Percentiles rank a stretch among this genome's conserved stretches.
phyloP scores from a whole-genome alignment of 164 flowering plant species.

The Tinospora cordifolia region DNA sequence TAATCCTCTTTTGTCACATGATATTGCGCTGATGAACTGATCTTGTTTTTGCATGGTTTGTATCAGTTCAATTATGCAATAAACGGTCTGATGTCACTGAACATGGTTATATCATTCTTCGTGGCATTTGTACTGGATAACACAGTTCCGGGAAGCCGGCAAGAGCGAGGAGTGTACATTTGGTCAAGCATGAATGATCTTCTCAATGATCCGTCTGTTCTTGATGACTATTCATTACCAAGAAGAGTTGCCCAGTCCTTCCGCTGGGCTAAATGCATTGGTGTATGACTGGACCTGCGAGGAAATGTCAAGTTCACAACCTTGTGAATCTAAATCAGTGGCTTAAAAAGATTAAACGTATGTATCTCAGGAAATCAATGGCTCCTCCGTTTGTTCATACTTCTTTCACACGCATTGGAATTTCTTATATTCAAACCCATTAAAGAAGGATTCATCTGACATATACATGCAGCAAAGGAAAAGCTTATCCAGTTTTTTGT shows the following conservation, averaged over 20 bases:
- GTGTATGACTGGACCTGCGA: slow-evolving; percentile 20
- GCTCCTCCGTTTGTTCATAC: background rate
- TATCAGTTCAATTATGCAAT: slow-evolving; percentile 67
- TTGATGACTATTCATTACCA: slow-evolving; percentile 56
- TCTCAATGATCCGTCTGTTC: slow-evolving; percentile 38
- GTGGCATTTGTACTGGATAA: slow-evolving; percentile 74
- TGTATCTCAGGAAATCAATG: background rate
- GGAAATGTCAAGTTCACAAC: background rate
- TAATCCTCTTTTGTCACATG: background rate
- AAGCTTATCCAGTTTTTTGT: background rate
- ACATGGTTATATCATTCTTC: slow-evolving; percentile 79
- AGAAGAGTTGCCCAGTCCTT: slow-evolving; percentile 36
- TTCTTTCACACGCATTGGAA: background rate
- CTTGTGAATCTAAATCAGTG: background rate
- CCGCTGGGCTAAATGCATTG: slow-evolving; percentile 46
- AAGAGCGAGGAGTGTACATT: slow-evolving; percentile 81
- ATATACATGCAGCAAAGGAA: background rate
- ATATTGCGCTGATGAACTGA: slow-evolving; percentile 7
- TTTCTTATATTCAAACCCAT: background rate
- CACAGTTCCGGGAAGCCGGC: slow-evolving; percentile 74
- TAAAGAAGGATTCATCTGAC: background rate
- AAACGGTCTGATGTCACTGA: slow-evolving; percentile 66
- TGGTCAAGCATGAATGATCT: slow-evolving; percentile 68
- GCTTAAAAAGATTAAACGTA: background rate
- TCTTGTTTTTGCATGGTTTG: slow-evolving; percentile 7